These are phyloP conservation scores for Somion occarium DNA, from an alignment of 1,284 basidiomycete genomes.

Conservation along the genomic window DNA sequence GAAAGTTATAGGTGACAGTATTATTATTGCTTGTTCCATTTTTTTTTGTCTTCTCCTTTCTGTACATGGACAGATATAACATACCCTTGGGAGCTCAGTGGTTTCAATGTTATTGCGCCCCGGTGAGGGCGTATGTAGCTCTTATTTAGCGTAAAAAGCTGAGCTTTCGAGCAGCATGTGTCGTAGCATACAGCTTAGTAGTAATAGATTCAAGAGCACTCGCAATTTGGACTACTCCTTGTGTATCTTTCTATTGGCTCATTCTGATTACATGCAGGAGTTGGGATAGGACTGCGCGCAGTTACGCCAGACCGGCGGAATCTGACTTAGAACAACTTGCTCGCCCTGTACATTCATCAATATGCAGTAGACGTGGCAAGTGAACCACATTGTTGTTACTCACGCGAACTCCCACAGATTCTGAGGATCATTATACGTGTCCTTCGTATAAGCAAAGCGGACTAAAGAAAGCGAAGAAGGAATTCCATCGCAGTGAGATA, in stretches of 20 bases:
- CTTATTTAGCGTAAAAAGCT: background rate
- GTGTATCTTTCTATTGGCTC: too few relatives aligned
- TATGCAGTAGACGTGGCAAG: background rate
- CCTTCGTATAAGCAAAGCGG: conserved; percentile 55
- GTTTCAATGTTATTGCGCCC: background rate
- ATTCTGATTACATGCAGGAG: too few relatives aligned
- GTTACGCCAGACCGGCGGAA: too few relatives aligned
- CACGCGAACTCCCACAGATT: conserved; percentile 57
- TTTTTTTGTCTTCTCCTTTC: background rate
- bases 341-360: background rate
- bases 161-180: background rate
- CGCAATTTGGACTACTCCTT: too few relatives aligned
- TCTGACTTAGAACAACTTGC: conserved; percentile 5
- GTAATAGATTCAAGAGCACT: background rate
- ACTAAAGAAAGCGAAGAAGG: conserved; percentile 29
- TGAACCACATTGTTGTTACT: conserved; percentile 14
- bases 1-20: background rate
- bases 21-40: background rate
- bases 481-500: background rate
- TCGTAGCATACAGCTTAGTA: background rate
- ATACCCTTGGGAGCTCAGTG: background rate
- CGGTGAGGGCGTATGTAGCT: background rate
- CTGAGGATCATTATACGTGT: conserved; percentile 62
- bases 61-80: background rate
- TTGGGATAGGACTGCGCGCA: too few relatives aligned